Base-by-base conservation (phyloP, 345 rosid species). In the Crucihimalaya himalaica region DNA sequence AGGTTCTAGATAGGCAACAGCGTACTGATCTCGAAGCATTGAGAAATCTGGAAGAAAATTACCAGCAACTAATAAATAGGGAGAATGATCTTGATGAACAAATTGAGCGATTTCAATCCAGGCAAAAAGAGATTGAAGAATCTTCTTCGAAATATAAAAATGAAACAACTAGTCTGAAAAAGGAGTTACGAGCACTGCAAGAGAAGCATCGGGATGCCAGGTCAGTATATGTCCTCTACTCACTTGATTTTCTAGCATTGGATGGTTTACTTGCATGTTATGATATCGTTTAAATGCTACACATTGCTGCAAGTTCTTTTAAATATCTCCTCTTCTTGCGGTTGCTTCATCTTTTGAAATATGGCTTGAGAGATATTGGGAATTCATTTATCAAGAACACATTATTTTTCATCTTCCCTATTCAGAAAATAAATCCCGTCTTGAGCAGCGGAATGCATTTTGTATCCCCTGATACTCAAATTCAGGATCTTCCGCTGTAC, bases 41-140 rank as follows among this genome's bases (percentile, higher is more conserved):
- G 68, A 90, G 88, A 82, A 95, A 92, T 85, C 83, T 89, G 79
- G 98, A 90, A 84, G 99, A 90, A 90, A 95, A 92, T 80, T 82
- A 87, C 67, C 99, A 88, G 79, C 97, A 92, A 73, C 67, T 95
- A 82, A 88, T 77, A 69, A 88, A 86, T 75, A 81, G 99, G 70
- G 89, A 81, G 81, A 81, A 73, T 59, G 99, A 95, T 76, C 86
- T 90, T 57, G 84, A 83, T 43, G 70, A 83, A 59, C 98, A 95
- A 77, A 90, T 90, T 79, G 83, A 88, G 54, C 97, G 93, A 78
- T 82, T 90, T 85, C 84, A 76, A 66, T 62, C 80, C 58, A 86
- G 98, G 77, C 84, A 77, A 68, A 62, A 81, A 75, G 87, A 82
- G 81, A 83, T 87, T 74, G 80, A 78, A 55, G 93, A 85, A 72